Conservation (phyloP, 805 yeast species). For the Barnettozyma californica region DNA sequence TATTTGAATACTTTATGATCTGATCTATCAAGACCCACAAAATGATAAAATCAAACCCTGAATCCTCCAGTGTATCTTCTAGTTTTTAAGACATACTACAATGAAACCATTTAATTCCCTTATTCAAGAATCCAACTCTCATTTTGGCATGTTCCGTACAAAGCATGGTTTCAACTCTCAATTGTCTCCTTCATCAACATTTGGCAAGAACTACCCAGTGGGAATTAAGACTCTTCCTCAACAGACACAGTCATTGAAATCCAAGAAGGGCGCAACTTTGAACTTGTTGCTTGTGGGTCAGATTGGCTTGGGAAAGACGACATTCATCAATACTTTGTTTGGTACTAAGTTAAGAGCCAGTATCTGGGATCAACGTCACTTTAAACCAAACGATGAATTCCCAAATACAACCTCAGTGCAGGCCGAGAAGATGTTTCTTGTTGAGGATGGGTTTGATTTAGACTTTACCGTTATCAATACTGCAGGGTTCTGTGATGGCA, state of each 20-base stretch:
- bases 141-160: background rate
- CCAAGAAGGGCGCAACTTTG: conserved; percentile 63
- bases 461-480: conserved; percentile 65
- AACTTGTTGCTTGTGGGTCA: conserved; percentile 85
- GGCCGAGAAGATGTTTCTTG: conserved; percentile 43
- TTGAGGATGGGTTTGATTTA: conserved; percentile 54
- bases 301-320: conserved; percentile 75
- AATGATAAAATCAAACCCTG: too few relatives aligned
- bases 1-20: too few relatives aligned
- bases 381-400: conserved; percentile 34
- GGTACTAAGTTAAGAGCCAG: conserved; percentile 40
- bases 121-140: background rate
- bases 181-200: background rate
- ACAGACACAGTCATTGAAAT: conserved; percentile 26
- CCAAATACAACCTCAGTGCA: conserved; percentile 30
- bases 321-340: conserved; percentile 77
- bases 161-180: background rate
- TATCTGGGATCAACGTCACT: conserved; percentile 37
- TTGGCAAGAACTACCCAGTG: conserved; percentile 9
- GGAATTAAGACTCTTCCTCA: conserved; percentile 27
- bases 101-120: too few relatives aligned
- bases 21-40: too few relatives aligned
- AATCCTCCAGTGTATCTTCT: too few relatives aligned
- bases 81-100: too few relatives aligned
- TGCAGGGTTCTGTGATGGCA: conserved; percentile 69